Evolutionary conservation across 2,329 filamentous ascomycete species (phyloP), one percentile per base, ranked within the genome.

Genomic region (Diplocarpon mali): DNA sequence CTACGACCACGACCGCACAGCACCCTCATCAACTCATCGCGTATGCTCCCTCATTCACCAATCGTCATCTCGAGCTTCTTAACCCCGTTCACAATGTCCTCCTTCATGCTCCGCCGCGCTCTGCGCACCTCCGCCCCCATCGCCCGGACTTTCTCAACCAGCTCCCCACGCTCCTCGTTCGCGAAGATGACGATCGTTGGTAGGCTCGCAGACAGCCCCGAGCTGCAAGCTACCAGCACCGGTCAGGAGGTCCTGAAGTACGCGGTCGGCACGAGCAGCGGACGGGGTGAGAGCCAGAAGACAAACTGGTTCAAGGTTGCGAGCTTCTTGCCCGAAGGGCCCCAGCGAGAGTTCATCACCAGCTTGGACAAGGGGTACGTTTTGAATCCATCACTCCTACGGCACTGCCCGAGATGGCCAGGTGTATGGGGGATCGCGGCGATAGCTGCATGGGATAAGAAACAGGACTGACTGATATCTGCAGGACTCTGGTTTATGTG

Each of bases 141-240:
- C 45, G 57, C 67, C 51, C 61, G 67, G 69, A 62, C 67, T 64
- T 60, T 66, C 52, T 56, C 67, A 29, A 57, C 59, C 34, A 47
- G 60, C 46, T 57, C 67, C 51, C 62, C 72, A 56, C 86, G 87
- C 66, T 67, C 80, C 51, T 67, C 73, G 51, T 60, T 92, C 54
- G 85, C 92, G 56, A 83, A 81, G 66, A 83, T 98, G 70, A 83
- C 80, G 59, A 71, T 98, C 65, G 75, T 95, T 56, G 92, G 92
- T 61, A 83, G 88, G 65, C 78, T 98, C 41, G 87, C 76, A 49
- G 76, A 79, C 57, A 74, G 78, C 42, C 90, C 92, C 47, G 89
- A 95, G 71, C 59, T 88, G 54, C 71, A 75, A 31, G 65, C 78
- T 47, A 85, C 84, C 38, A 74, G 76, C 58, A 80, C 69, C 42